phyloP scores from a whole-genome alignment of 345 rosid genomes.

The Eucalyptus sideroxylon region DNA sequence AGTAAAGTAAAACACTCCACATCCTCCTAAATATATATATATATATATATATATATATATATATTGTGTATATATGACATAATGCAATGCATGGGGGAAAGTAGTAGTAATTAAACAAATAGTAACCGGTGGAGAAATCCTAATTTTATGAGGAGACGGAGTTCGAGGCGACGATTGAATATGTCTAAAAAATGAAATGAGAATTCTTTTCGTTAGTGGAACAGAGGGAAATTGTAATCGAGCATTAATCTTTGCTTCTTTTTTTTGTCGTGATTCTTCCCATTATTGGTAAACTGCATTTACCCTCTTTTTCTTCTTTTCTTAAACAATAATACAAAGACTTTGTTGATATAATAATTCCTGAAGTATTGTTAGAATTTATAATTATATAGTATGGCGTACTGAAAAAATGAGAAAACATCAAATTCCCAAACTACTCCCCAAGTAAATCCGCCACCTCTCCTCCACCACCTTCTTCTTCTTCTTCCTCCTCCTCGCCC shows the following conservation, averaged over 20 bases:
- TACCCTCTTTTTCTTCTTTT: not conserved
- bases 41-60: too few species aligned
- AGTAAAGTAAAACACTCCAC: too few species aligned
- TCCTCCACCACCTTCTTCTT: not conserved
- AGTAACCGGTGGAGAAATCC: not conserved
- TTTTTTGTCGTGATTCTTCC: not conserved
- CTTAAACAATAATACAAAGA: not conserved
- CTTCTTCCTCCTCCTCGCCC: not conserved
- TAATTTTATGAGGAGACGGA: not conserved
- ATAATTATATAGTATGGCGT: too few species aligned
- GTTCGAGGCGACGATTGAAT: not conserved
- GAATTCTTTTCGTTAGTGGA: not conserved
- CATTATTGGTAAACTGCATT: not conserved
- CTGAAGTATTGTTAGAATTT: too few species aligned
- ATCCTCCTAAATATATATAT: too few species aligned
- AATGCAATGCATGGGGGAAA: not conserved
- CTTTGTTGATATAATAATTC: too few species aligned
- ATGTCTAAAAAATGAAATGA: not conserved
- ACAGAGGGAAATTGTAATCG: not conserved
- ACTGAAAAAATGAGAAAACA: not conserved
- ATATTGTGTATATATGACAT: not conserved
- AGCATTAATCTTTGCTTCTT: not conserved
- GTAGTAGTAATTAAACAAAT: not conserved
- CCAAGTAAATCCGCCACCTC: not conserved
- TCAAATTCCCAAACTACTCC: slow-evolving; percentile 31